These are phyloP conservation scores for Curvularia spicifera DNA, from an alignment of 2,329 filamentous ascomycete genomes.

Conservation along the genomic window DNA sequence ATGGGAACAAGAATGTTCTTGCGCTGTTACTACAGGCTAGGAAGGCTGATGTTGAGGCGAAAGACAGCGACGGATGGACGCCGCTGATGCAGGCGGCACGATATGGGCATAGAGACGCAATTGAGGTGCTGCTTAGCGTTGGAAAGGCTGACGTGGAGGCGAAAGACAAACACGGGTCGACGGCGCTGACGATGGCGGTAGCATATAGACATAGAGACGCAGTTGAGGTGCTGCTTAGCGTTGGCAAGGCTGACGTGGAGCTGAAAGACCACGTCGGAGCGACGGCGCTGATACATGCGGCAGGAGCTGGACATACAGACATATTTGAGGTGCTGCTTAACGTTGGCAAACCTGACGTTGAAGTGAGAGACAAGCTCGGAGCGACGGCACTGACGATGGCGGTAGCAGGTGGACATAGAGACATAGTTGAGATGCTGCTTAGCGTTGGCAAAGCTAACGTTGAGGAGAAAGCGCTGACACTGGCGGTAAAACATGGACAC, in stretches of 20 bases:
- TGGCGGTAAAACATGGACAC: not conserved
- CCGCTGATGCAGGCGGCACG: not conserved
- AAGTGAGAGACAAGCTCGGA: not conserved
- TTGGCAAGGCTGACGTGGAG: not conserved
- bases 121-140: conserved; percentile 12
- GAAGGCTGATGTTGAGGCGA: not conserved
- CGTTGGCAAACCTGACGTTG: not conserved
- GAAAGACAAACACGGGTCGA: not conserved
- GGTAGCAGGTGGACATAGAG: not conserved
- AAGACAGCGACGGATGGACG: not conserved
- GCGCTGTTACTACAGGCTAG: not conserved
- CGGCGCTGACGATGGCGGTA: not conserved
- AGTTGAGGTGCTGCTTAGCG: not conserved
- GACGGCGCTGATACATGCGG: conserved; percentile 2
- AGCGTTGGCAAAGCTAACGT: not conserved
- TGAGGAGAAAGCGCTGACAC: not conserved
- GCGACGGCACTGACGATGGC: not conserved
- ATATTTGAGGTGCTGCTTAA: not conserved
- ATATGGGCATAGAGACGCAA: not conserved
- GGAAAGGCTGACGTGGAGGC: conserved; percentile 2
- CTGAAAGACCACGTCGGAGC: fast-evolving
- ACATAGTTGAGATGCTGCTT: not conserved
- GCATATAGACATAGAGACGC: not conserved
- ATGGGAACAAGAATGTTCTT: conserved; percentile 11
- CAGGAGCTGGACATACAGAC: not conserved